A percentile compares a stretch with the other conserved stretches of the same genome.
Conservation (phyloP, 257 asterid species). For the Primulina tabacum region DNA sequence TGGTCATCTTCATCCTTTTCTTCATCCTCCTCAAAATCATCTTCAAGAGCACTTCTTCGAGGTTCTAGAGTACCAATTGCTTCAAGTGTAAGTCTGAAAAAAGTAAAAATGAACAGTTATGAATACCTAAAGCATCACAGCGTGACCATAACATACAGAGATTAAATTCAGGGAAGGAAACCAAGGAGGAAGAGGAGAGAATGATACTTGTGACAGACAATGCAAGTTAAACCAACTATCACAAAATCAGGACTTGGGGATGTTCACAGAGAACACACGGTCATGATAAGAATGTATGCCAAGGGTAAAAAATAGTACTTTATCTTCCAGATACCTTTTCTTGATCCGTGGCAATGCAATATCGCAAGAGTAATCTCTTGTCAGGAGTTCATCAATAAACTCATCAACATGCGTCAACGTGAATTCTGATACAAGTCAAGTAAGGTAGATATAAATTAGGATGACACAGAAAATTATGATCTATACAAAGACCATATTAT, state of each 20-base stretch:
- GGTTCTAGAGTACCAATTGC: slow-evolving; percentile 67
- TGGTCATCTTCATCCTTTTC: slow-evolving; percentile 91
- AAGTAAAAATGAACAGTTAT: slow-evolving; percentile 20
- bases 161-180: slow-evolving; percentile 1
- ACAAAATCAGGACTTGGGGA: not conserved
- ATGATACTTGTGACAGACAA: not conserved
- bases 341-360: slow-evolving; percentile 84
- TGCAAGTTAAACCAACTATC: slow-evolving; percentile 1
- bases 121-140: slow-evolving; percentile 15
- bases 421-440: slow-evolving; percentile 43
- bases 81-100: slow-evolving; percentile 74
- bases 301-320: not conserved
- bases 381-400: slow-evolving; percentile 76
- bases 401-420: slow-evolving; percentile 85
- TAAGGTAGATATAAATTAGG: slow-evolving; percentile 3
- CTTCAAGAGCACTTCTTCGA: slow-evolving; percentile 96
- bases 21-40: slow-evolving; percentile 98
- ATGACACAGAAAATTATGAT: not conserved
- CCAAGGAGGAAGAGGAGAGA: slow-evolving; percentile 12
- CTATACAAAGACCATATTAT: not conserved
- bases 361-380: slow-evolving; percentile 88
- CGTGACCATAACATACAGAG: not conserved
- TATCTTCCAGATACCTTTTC: slow-evolving; percentile 52
- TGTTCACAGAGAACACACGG: slow-evolving; percentile 1
- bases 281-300: not conserved